Conservation (phyloP, 139 green algal species). For the Trebouxia sp. region DNA sequence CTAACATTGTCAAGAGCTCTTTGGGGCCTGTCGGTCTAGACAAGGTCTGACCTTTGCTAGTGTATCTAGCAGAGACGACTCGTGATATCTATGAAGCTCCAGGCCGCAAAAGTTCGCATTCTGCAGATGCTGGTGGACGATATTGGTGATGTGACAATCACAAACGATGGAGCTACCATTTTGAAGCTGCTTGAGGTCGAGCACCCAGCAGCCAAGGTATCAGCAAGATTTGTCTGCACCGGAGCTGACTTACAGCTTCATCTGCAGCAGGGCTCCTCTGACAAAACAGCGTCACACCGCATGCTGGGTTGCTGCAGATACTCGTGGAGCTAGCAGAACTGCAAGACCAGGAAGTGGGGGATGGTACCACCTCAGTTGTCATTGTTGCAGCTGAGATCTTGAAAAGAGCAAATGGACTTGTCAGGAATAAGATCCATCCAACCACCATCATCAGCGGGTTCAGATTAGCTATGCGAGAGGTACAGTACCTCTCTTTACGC, state of each 20-base stretch:
- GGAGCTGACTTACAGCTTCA: background rate
- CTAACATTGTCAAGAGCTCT: constrained; percentile 97
- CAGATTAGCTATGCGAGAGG: constrained; percentile 94
- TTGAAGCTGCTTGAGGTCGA: constrained; percentile 98
- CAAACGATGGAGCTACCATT: constrained; percentile 99
- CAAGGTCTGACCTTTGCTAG: constrained; percentile 87
- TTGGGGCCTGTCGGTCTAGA: constrained; percentile 96
- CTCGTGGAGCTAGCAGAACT: constrained; percentile 98
- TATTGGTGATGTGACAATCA: constrained; percentile 99
- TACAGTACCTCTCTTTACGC: no score
- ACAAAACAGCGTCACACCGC: no score
- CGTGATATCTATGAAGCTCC: background rate
- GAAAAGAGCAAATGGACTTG: constrained; percentile 92
- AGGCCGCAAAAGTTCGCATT: background rate
- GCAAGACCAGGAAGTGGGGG: constrained; percentile 98
- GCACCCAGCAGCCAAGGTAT: constrained; percentile 97
- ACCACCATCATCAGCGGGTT: constrained; percentile 98
- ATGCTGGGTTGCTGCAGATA: constrained; percentile 69
- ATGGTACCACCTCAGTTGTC: constrained; percentile 98
- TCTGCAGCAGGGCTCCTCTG: no score
- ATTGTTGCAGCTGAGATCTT: constrained; percentile 97
- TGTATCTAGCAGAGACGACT: background rate
- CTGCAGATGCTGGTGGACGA: constrained; percentile 99
- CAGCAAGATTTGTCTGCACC: background rate
- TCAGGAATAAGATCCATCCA: constrained; percentile 95